Base-by-base conservation (phyloP, 2,329 filamentous ascomycete genomes). In the Fusarium marasasianum region DNA sequence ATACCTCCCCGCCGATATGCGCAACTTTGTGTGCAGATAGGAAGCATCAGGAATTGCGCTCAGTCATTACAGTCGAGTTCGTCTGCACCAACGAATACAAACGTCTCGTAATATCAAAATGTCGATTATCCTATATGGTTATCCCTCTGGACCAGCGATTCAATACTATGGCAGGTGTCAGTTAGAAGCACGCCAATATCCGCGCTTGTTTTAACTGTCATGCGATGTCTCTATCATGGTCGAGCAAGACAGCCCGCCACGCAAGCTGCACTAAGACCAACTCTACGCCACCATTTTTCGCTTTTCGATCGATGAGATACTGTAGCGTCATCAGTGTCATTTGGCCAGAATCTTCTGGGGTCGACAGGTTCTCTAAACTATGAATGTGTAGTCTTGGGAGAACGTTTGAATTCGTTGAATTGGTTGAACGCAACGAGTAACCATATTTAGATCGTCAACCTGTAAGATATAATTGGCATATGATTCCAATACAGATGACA, bases 221-320 rank as follows among this genome's bases (percentile, higher is more conserved):
- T 72, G 63, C 61, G 41, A 64, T 65, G 70, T 73, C 45, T 70
- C 53, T 44, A 50, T 69, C 37, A 77, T 77, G 72, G 69, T 35
- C 20, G 54, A 59, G 62, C 41, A 63, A 59, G 47, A 71, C 66
- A 61, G 60, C 48, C 71, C 76, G 77, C 79, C 79, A 80, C 78
- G 71, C 77, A 80, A 78, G 75, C 76, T 74, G 62, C 74, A 76
- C 79, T 76, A 76, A 74, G 69, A 62, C 75, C 73, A 76, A 58
- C 62, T 75, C 65, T 69, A 70, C 77, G 76, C 78, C 77, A 79
- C 76, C 75, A 72, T 77, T 73, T 76, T 63, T 74, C 51, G 40
- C 66, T 35, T 53, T 62, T 61, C 51, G 48, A 62, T 53, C 62
- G 35, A 31, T 66, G 63, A 48, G 31, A 68, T 62, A 43, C 37